Base-by-base conservation (phyloP, 2,329 filamentous ascomycete species). In the Didymella lethalis region DNA sequence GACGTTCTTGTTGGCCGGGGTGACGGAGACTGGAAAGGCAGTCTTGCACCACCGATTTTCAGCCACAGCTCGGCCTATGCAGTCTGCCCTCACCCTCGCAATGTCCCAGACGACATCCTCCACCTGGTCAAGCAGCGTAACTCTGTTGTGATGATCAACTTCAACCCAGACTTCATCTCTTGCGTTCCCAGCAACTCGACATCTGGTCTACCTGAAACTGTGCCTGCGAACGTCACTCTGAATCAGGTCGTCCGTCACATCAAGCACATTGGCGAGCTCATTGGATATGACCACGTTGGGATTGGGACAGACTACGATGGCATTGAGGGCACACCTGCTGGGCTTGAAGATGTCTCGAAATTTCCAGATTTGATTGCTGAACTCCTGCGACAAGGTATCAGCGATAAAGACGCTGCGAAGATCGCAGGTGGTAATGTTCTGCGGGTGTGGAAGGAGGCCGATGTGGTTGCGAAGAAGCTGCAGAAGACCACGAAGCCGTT, bases 301-400 rank as follows among this genome's bases (percentile, higher is more conserved):
- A 78, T 97, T 18, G 94, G 94, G 0, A 93, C 90, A 51, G 94
- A 98, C 75, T 97, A 93, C 74, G 93, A 97, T 74, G 94, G 87
- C 8, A 93, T 93, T 56, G 71, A 75, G 1, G 75, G 68, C 0
- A 88, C 88, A 4, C 92, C 93, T 0, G 74, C 80, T 53, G 94
- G 93, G 0, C 77, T 98, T 47, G 91, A 95, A 36, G 93, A 97
- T 75, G 92, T 97, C 7, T 88, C 88, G 48, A 92, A 91, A 73
- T 96, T 90, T 69, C 93, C 93, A 0, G 86, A 89, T 56, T 78
- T 97, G 44, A 85, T 97, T 8, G 87, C 86, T 3, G 90, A 92
- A 76, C 77, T 97, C 58, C 79, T 97, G 64, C 82, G 82, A 48
- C 84, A 88, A 40, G 92, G 92, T 0, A 84, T 97, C 4, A 90